phyloP scores from a whole-genome alignment of 768 basidiomycete genomes.

The Nidula microcarpa region DNA sequence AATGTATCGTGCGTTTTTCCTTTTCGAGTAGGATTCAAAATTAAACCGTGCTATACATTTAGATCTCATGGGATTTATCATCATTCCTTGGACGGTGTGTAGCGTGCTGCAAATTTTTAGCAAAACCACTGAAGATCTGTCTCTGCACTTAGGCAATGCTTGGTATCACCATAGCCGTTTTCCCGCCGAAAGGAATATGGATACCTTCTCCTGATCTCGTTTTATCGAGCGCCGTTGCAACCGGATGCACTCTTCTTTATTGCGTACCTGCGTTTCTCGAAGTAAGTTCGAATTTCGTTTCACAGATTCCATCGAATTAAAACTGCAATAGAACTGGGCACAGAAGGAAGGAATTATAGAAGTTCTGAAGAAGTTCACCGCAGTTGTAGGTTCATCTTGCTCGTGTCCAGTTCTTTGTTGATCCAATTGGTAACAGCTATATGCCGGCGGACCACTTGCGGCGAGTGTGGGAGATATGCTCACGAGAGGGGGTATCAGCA shows the following conservation, averaged over 20 bases:
- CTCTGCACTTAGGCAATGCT: background rate
- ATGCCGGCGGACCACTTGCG: background rate
- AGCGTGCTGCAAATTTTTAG: background rate
- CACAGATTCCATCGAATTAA: background rate
- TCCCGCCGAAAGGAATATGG: background rate
- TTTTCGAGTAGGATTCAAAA: background rate
- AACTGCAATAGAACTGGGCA: background rate
- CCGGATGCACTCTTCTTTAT: background rate
- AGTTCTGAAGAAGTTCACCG: background rate
- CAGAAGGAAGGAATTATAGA: background rate
- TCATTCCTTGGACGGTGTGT: background rate
- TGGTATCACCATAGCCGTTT: background rate
- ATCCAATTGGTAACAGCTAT: background rate
- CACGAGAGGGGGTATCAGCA: background rate
- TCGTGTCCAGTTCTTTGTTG: background rate
- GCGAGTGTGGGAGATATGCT: background rate
- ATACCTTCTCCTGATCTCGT: background rate
- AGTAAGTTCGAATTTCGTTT: background rate
- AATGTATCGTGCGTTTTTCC: background rate
- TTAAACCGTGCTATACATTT: background rate
- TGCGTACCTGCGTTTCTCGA: background rate
- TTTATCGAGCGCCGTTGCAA: background rate
- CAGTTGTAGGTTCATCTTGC: background rate
- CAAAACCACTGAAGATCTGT: background rate
- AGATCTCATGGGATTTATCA: background rate